Percentiles rank a stretch among this genome's conserved stretches.
These are phyloP conservation scores for Fusarium sp. DNA, from an alignment of 2,329 filamentous ascomycete species.

Conservation along the genomic window DNA sequence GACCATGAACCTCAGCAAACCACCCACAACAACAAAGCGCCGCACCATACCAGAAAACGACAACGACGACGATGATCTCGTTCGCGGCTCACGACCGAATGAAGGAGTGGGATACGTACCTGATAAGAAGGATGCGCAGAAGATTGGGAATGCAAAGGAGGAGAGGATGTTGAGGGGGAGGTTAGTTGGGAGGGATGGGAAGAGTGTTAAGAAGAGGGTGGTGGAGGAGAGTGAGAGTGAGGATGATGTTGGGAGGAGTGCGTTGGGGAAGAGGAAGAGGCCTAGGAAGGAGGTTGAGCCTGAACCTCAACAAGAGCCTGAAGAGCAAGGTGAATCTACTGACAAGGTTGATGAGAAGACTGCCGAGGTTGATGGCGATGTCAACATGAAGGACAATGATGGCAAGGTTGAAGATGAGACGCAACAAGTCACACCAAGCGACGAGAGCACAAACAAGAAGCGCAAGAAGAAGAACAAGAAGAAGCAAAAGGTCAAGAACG, in stretches of 20 bases:
- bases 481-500: slow-evolving; percentile 40
- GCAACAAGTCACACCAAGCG: not conserved
- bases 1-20: slow-evolving; percentile 41
- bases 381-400: slow-evolving; percentile 30
- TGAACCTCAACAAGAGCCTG: not conserved
- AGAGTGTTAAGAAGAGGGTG: slow-evolving; percentile 17
- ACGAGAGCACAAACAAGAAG: slow-evolving; percentile 26
- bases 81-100: slow-evolving; percentile 44
- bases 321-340: not conserved
- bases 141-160: slow-evolving; percentile 38
- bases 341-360: not conserved
- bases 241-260: slow-evolving; percentile 51
- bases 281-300: slow-evolving; percentile 29
- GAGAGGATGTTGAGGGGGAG: slow-evolving; percentile 47
- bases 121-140: slow-evolving; percentile 34
- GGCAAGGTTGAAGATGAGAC: slow-evolving; percentile 24
- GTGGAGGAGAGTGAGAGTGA: slow-evolving; percentile 49
- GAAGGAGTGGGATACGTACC: slow-evolving; percentile 55
- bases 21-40: slow-evolving; percentile 7
- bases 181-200: slow-evolving; percentile 38
- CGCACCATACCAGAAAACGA: slow-evolving; percentile 24
- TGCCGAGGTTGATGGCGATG: slow-evolving; percentile 28
- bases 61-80: slow-evolving; percentile 43
- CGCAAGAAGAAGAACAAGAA: slow-evolving; percentile 41
- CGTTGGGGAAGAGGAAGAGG: slow-evolving; percentile 52